Conservation (phyloP, 202 grass and related monocot genomes). For the Sporobolus alterniflorus region DNA sequence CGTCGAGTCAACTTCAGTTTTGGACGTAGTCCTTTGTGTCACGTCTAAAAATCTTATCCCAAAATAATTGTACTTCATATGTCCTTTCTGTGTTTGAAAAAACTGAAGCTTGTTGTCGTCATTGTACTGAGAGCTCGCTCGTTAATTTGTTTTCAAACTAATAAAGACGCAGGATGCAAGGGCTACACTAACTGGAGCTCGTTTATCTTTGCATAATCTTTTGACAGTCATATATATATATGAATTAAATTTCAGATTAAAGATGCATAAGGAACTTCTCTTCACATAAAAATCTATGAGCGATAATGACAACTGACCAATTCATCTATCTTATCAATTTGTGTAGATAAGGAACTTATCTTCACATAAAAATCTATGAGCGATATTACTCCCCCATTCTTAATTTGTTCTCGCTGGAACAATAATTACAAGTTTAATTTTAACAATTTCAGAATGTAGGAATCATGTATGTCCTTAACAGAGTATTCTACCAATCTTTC, state of each 20-base stretch:
- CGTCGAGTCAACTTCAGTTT: neutral
- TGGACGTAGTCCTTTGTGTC: neutral
- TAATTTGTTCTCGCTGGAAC: too few relatives aligned
- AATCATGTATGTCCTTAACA: too few relatives aligned
- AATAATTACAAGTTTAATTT: too few relatives aligned
- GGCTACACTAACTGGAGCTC: neutral
- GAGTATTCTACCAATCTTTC: too few relatives aligned
- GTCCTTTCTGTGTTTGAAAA: neutral
- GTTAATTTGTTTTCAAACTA: neutral
- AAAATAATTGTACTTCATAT: constrained; percentile 22
- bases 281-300: too few relatives aligned
- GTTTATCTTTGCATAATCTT: neutral
- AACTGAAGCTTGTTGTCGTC: neutral
- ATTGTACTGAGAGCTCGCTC: neutral
- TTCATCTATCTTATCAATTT: too few relatives aligned
- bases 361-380: neutral
- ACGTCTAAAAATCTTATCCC: constrained; percentile 37
- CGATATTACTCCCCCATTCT: too few relatives aligned
- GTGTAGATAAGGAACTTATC: neutral
- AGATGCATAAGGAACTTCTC: too few relatives aligned
- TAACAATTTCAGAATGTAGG: too few relatives aligned
- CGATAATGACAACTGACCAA: too few relatives aligned
- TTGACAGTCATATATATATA: neutral
- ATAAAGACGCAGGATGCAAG: too few relatives aligned
- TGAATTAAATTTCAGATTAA: neutral